Percentiles rank a stretch among this genome's conserved stretches.
These are phyloP conservation scores for Zalaria obscura DNA, from an alignment of 2,329 filamentous ascomycete genomes.

Conservation along the genomic window DNA sequence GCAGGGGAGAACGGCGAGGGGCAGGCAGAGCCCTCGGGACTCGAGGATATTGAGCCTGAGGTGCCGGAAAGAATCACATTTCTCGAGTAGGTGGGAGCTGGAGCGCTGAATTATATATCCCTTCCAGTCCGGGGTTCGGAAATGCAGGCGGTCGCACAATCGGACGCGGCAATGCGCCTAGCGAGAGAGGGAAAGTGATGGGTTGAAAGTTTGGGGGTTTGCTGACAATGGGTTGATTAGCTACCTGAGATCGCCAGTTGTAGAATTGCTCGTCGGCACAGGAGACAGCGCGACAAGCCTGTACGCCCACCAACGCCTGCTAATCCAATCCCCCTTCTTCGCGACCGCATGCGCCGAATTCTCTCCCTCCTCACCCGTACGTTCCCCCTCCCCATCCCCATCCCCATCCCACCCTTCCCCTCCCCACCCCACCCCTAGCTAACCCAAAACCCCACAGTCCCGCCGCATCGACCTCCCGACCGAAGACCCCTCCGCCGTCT, in stretches of 20 bases:
- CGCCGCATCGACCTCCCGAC: constrained; percentile 54
- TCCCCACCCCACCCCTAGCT: not conserved
- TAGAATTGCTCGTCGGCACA: constrained; percentile 30
- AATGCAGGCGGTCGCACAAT: too few species aligned
- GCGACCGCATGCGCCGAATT: constrained; percentile 49
- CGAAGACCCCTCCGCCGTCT: constrained; percentile 59
- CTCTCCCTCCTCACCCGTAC: constrained; percentile 44
- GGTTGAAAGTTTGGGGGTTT: not conserved
- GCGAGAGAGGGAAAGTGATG: not conserved
- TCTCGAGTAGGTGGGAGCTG: constrained; percentile 24
- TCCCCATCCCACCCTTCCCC: not conserved
- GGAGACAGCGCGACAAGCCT: constrained; percentile 49
- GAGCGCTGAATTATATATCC: too few species aligned
- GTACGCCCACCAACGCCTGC: constrained; percentile 65
- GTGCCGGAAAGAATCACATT: constrained; percentile 27
- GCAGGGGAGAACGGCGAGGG: constrained; percentile 13
- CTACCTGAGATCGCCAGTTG: constrained; percentile 33
- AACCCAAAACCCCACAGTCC: constrained; percentile 24
- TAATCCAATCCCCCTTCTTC: constrained; percentile 64
- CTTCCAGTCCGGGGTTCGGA: too few species aligned
- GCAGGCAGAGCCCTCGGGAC: constrained; percentile 20
- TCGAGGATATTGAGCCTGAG: constrained; percentile 28
- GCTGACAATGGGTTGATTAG: constrained; percentile 17
- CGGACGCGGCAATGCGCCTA: not conserved
- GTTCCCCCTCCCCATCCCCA: constrained; percentile 18